Evolutionary conservation across 192 early-diverging fungal species (phyloP).

Genomic region (Lobosporangium transversale): DNA sequence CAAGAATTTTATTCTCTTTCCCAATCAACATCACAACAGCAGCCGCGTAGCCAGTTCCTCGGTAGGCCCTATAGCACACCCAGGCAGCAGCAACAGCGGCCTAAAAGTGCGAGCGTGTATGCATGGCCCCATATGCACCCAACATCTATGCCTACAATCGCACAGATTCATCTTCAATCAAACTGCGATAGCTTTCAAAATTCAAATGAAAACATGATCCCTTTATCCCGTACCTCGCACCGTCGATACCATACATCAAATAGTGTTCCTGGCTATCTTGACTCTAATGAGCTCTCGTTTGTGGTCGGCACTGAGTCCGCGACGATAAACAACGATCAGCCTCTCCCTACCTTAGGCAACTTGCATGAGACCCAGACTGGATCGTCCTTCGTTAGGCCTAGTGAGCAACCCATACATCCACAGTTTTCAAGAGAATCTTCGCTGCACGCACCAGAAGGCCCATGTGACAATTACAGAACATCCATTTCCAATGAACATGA

Average conservation of each 20-base stretch:
- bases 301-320: too few species aligned
- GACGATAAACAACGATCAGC: too few species aligned
- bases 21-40: conserved; percentile 42
- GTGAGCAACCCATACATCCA: too few species aligned
- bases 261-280: too few species aligned
- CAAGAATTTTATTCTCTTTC: conserved; percentile 51
- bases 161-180: conserved; percentile 23
- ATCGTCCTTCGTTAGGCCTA: too few species aligned
- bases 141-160: conserved; percentile 32
- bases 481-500: background rate
- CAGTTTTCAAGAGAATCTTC: too few species aligned
- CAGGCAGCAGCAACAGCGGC: conserved; percentile 11
- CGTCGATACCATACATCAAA: too few species aligned
- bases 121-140: conserved; percentile 27
- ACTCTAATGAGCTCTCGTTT: too few species aligned
- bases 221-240: background rate
- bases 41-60: conserved; percentile 10
- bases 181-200: conserved; percentile 1
- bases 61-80: conserved; percentile 1
- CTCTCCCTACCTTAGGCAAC: too few species aligned
- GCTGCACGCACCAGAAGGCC: conserved; percentile 20
- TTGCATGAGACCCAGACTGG: too few species aligned
- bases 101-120: conserved; percentile 11
- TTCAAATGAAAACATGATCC: background rate
- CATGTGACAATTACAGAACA: background rate